These are phyloP conservation scores for Pestalotiopsis sp. DNA, from an alignment of 2,329 filamentous ascomycete genomes.

Conservation along the genomic window DNA sequence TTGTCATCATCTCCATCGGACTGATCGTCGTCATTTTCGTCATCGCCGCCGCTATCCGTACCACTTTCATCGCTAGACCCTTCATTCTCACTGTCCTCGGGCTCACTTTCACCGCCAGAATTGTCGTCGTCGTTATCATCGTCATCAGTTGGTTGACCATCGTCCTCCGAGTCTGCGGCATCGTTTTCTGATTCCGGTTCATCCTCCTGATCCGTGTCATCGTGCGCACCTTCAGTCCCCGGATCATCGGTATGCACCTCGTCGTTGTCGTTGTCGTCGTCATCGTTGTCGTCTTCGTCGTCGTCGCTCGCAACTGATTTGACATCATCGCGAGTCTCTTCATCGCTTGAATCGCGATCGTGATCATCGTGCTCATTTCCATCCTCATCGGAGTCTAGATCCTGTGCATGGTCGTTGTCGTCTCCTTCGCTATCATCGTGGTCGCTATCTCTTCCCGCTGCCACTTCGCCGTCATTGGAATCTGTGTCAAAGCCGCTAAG, in stretches of 20 bases:
- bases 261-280: no score
- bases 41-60: no score
- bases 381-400: background rate
- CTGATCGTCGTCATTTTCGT: background rate
- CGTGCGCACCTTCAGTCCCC: background rate
- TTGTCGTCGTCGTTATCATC: background rate
- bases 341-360: background rate
- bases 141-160: background rate
- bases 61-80: background rate
- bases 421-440: background rate
- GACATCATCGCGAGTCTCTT: background rate
- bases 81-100: background rate
- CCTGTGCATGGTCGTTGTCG: background rate
- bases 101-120: background rate
- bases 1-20: background rate
- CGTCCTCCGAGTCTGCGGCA: no score
- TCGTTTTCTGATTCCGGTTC: background rate
- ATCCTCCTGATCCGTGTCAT: background rate
- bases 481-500: background rate
- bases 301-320: no score
- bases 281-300: no score
- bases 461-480: background rate
- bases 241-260: no score
- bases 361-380: background rate
- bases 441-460: background rate